Conservation (phyloP, 2,329 filamentous ascomycete species). For the Scortechinia acanthostroma region DNA sequence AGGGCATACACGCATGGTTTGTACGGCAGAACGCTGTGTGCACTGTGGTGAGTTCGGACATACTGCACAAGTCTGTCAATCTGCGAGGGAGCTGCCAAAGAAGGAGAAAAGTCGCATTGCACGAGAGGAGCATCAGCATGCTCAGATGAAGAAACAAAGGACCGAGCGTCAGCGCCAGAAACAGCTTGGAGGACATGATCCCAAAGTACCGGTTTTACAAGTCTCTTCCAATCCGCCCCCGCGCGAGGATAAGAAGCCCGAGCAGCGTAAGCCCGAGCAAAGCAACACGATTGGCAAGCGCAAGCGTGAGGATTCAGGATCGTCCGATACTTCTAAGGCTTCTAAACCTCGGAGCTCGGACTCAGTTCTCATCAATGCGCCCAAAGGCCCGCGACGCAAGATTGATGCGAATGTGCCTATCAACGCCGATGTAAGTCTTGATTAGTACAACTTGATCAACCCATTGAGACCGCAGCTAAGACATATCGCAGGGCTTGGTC, state of each 20-base stretch:
- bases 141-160: conserved; percentile 18
- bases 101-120: conserved; percentile 21
- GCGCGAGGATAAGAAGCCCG: not conserved
- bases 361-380: too few species aligned
- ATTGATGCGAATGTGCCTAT: not conserved
- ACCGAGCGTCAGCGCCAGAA: conserved; percentile 25
- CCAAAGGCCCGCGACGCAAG: not conserved
- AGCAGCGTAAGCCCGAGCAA: too few species aligned
- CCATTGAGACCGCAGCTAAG: conserved; percentile 2
- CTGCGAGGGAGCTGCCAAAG: conserved; percentile 20
- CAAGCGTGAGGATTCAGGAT: too few species aligned
- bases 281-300: too few species aligned
- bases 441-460: not conserved
- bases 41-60: conserved; percentile 34
- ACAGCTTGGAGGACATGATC: conserved; percentile 32
- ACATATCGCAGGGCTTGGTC: conserved; percentile 19
- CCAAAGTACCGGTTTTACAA: conserved; percentile 25
- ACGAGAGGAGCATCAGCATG: conserved; percentile 23
- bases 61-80: conserved; percentile 18
- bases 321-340: too few species aligned
- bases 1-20: conserved; percentile 25
- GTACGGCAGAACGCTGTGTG: conserved; percentile 27
- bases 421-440: not conserved
- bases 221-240: conserved; percentile 6
- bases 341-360: too few species aligned